Evolutionary conservation across 495 filamentous ascomycete species (phyloP), one percentile per base, ranked within the genome.

Genomic region (Usnea hakonensis): DNA sequence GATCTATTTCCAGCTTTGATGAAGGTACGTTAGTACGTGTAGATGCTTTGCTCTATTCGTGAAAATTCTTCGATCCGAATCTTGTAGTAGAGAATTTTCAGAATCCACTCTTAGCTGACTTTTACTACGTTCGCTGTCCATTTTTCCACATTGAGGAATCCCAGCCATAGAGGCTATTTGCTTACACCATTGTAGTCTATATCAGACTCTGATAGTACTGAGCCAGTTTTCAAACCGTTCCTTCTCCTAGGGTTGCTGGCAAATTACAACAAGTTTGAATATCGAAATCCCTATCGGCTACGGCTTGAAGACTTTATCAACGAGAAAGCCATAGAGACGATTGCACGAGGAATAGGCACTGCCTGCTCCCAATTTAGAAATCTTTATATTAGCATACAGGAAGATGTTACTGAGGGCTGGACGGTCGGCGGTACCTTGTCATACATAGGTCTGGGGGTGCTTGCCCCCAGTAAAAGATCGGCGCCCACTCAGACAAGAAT

Each of bases 261-360:
- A 66, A 98, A 98, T 74, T 97, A 97, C 81, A 97, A 97, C 81
- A 98, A 97, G 74, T 98, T 97, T 68, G 94, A 98, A 75, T 90
- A 95, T 61, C 94, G 96, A 74, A 98, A 98, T 66, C 94, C 94
- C 9, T 98, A 98, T 69, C 88, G 93, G 69, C 76, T 95, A 63
- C 88, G 93, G 48, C 82, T 98, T n/a, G 91, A 95, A 70, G 94
- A 98, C 71, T 97, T 97, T 75, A 92, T 97, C 65, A 96, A 98
- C 67, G 93, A 97, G 70, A 76, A 78, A 0, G 85, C 86, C 28
- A 97, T 97, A 65, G 81, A 88, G 68, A 91, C 88, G 64, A 89
- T 97, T 52, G 82, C 92, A 58, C 78, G 79, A 64, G 85, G 88
- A 59, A 81, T 96, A 17, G 90, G 89, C 13, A 70, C 79, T 54